Conservation (phyloP, 805 yeast species). For the Grigorovia humatica region DNA sequence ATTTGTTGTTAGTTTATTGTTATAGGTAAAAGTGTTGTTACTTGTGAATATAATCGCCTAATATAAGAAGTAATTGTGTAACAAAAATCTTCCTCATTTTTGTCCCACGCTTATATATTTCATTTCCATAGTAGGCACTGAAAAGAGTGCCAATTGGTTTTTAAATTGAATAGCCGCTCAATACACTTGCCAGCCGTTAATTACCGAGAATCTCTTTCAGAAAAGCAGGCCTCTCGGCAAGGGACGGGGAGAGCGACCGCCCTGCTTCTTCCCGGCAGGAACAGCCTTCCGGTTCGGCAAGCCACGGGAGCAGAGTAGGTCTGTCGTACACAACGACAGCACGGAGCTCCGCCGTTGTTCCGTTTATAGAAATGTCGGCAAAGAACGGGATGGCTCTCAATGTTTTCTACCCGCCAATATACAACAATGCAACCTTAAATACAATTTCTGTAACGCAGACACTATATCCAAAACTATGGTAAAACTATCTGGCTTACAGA, state of each 20-base stretch:
- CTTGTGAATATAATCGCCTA: too few species aligned
- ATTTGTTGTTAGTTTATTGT: too few species aligned
- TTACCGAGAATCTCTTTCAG: background rate
- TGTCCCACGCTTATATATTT: too few species aligned
- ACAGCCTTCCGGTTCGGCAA: background rate
- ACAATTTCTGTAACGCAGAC: too few species aligned
- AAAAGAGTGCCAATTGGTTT: background rate
- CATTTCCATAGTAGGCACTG: too few species aligned
- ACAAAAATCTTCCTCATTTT: too few species aligned
- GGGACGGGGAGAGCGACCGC: too few species aligned
- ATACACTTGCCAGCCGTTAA: background rate
- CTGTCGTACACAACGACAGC: background rate
- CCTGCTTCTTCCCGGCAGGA: too few species aligned
- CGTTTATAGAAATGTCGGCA: background rate
- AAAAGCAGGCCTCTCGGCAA: background rate
- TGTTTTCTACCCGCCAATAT: too few species aligned
- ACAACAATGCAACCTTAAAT: too few species aligned
- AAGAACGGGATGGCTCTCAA: background rate
- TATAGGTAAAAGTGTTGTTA: background rate
- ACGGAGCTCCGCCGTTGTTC: background rate
- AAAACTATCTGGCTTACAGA: conserved; percentile 39
- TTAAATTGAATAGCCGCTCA: background rate
- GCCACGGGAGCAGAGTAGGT: background rate
- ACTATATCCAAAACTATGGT: conserved; percentile 10
- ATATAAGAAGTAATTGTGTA: too few species aligned